Evolutionary conservation across 2,329 filamentous ascomycete genomes (phyloP).

Genomic region (Beauveria rudraprayagi): DNA sequence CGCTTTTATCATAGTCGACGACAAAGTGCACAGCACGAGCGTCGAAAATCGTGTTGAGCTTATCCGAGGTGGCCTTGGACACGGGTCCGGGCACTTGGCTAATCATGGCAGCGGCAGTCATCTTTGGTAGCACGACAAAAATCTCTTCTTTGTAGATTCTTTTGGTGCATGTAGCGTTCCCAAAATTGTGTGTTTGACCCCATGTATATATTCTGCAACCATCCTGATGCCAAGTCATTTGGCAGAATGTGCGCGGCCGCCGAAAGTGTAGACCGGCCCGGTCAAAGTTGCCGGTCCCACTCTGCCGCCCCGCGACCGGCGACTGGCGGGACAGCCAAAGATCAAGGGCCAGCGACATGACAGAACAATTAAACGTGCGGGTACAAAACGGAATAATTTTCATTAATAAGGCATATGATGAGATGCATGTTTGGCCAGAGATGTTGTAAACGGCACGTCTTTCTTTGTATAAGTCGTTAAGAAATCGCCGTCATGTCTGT

Average conservation of each 20-base stretch:
- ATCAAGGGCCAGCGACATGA: background rate
- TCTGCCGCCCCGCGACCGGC: background rate
- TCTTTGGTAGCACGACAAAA: background rate
- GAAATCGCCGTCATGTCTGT: background rate
- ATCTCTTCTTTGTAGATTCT: background rate
- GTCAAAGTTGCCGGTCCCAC: slow-evolving; percentile 7
- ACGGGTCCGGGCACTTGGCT: slow-evolving; percentile 26
- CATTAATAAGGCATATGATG: no score
- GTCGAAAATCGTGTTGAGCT: slow-evolving; percentile 43
- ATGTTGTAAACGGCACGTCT: no score
- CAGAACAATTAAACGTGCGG: background rate
- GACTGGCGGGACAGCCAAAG: background rate
- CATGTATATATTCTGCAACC: background rate
- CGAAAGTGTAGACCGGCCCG: background rate
- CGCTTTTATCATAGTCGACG: slow-evolving; percentile 43
- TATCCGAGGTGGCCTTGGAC: slow-evolving; percentile 30
- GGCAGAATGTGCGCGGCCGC: background rate
- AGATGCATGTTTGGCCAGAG: background rate
- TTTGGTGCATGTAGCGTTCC: background rate
- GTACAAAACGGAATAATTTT: no score
- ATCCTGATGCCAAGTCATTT: background rate
- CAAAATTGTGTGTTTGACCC: no score
- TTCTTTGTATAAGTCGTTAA: no score
- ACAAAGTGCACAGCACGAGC: slow-evolving; percentile 44
- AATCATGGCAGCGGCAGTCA: slow-evolving; percentile 24